phyloP scores from a whole-genome alignment of 495 filamentous ascomycete species.

The Daldinia concentrica region DNA sequence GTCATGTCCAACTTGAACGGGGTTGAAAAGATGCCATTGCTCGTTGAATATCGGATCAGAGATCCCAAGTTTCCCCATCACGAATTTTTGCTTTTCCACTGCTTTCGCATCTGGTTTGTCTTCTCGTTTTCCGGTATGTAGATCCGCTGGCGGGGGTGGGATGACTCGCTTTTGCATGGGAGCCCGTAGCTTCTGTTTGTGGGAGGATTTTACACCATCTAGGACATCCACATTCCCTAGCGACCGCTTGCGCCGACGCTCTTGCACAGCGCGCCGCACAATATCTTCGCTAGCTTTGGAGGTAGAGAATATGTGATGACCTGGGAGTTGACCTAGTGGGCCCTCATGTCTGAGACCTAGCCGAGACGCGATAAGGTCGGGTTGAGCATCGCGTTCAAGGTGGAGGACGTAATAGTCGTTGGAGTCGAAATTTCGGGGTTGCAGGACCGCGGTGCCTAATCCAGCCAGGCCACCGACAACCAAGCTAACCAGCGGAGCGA shows the following conservation, averaged over 20 bases:
- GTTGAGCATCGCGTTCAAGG: slow-evolving; percentile 70
- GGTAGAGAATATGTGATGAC: slow-evolving; percentile 87
- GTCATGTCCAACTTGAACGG: slow-evolving; percentile 83
- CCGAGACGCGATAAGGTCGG: slow-evolving; percentile 73
- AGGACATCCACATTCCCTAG: slow-evolving; percentile 65
- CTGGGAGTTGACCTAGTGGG: slow-evolving; percentile 76
- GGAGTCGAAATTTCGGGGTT: slow-evolving; percentile 66
- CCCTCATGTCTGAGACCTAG: slow-evolving; percentile 87
- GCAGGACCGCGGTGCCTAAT: slow-evolving; percentile 68
- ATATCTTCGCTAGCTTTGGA: slow-evolving; percentile 70
- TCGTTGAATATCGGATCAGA: slow-evolving; percentile 88
- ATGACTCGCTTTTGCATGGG: slow-evolving; percentile 78
- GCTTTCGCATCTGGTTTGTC: slow-evolving; percentile 57
- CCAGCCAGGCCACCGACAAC: slow-evolving; percentile 54
- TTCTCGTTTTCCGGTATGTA: slow-evolving; percentile 32
- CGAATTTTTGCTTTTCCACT: slow-evolving; percentile 64
- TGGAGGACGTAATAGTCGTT: slow-evolving; percentile 93
- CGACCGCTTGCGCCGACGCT: slow-evolving; percentile 68
- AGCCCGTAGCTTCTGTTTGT: slow-evolving; percentile 80
- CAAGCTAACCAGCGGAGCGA: slow-evolving; percentile 55
- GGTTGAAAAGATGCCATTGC: slow-evolving; percentile 96
- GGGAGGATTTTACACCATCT: slow-evolving; percentile 77
- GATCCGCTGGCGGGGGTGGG: slow-evolving; percentile 51
- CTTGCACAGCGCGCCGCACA: slow-evolving; percentile 65
- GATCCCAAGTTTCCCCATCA: slow-evolving; percentile 74